Conservation (phyloP, 2,329 filamentous ascomycete genomes). For the Penicillium sp. region DNA sequence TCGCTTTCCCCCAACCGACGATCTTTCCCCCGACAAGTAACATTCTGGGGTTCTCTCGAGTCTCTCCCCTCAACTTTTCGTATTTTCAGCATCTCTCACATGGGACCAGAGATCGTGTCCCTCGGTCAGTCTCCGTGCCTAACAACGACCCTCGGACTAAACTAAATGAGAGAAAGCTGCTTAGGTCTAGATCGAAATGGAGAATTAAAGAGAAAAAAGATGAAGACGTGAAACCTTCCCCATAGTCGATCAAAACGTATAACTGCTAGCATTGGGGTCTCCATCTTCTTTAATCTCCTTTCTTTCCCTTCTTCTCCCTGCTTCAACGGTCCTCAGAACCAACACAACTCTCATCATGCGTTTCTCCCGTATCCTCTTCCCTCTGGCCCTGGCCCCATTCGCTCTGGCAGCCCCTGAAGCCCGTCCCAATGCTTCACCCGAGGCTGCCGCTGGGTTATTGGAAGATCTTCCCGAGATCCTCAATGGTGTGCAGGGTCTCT, state of each 20-base stretch:
- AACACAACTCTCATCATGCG: conserved; percentile 18
- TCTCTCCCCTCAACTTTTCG: background rate
- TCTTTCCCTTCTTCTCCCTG: background rate
- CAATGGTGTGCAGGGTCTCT: conserved; percentile 17
- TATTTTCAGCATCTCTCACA: conserved; percentile 7
- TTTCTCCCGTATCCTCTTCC: conserved; percentile 18
- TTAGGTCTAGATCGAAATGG: background rate
- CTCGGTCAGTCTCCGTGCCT: conserved; percentile 3
- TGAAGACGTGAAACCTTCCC: background rate
- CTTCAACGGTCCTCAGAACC: background rate
- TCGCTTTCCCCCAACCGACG: background rate
- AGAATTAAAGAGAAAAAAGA: background rate
- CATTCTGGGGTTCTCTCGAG: conserved; percentile 6
- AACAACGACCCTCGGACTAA: background rate
- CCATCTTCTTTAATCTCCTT: no score
- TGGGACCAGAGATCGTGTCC: conserved; percentile 1
- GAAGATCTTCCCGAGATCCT: conserved; percentile 27
- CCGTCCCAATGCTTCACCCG: conserved; percentile 19
- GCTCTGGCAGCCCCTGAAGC: conserved; percentile 22
- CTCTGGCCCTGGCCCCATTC: conserved; percentile 20
- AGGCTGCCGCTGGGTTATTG: conserved; percentile 23
- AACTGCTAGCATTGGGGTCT: background rate
- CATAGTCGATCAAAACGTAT: conserved; percentile 8
- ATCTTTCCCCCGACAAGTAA: conserved; percentile 5
- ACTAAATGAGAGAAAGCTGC: background rate